Evolutionary conservation across 169 alveolate genomes (phyloP).

Genomic region (Eimeria acervulina): DNA sequence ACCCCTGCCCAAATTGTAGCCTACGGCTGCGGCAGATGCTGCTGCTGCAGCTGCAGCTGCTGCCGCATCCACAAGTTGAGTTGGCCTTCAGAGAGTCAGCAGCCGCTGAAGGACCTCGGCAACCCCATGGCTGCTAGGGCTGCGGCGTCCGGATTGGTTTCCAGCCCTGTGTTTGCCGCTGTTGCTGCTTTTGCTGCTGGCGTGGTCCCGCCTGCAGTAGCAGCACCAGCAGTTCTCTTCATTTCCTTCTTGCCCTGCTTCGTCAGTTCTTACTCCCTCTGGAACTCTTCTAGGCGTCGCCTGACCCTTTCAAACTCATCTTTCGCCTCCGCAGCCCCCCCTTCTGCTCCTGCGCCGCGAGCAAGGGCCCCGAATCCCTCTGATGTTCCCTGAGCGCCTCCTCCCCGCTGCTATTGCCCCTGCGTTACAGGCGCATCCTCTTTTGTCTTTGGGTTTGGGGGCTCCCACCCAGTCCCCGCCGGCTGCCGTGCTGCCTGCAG

Average conservation of each 20-base stretch:
- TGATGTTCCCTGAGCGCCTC: background rate
- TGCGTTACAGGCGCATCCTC: background rate
- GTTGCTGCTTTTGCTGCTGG: background rate
- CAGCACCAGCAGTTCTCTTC: slow-evolving; percentile 66
- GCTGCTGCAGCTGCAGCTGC: background rate
- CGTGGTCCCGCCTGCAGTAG: background rate
- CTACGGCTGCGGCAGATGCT: background rate
- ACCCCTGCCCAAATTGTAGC: background rate
- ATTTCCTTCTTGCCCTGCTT: slow-evolving; percentile 68
- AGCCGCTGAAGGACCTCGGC: slow-evolving; percentile 77
- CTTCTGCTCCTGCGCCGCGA: background rate
- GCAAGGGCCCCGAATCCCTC: slow-evolving; percentile 9
- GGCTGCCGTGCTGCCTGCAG: slow-evolving; percentile 47
- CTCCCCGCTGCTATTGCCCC: background rate
- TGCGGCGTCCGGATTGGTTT: slow-evolving; percentile 66
- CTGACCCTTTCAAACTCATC: slow-evolving; percentile 84
- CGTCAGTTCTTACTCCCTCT: slow-evolving; percentile 75
- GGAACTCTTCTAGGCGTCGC: slow-evolving; percentile 85
- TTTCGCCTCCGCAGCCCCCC: slow-evolving; percentile 71
- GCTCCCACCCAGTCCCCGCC: slow-evolving; percentile 47
- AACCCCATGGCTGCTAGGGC: slow-evolving; percentile 83
- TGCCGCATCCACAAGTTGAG: background rate
- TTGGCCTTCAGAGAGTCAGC: slow-evolving; percentile 3
- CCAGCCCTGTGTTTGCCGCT: background rate
- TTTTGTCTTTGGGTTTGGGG: background rate